A percentile compares a stretch with the other conserved stretches of the same genome.
Evolutionary conservation across 129 eudicot genomes (phyloP).

Genomic region (Flaveria ramosissima): DNA sequence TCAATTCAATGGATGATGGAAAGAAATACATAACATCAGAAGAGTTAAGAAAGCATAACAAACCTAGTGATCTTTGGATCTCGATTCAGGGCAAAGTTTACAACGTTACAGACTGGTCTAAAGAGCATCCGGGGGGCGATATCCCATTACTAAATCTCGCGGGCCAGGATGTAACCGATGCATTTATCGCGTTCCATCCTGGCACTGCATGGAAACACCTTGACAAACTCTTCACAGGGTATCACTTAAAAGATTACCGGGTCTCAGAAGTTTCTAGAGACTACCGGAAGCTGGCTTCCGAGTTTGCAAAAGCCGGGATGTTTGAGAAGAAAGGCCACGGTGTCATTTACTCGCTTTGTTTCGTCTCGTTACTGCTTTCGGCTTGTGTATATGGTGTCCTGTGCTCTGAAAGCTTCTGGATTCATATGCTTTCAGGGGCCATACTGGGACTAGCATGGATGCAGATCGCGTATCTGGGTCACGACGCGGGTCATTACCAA

Average conservation of each 20-base stretch:
- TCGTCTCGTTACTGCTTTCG: constrained; percentile 49
- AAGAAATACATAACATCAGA: constrained; percentile 75
- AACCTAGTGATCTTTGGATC: constrained; percentile 73
- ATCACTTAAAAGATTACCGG: constrained; percentile 55
- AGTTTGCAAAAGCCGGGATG: constrained; percentile 67
- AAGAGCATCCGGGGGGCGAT: constrained; percentile 90
- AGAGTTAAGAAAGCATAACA: constrained; percentile 68
- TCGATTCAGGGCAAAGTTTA: constrained; percentile 86
- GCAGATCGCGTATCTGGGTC: constrained; percentile 80
- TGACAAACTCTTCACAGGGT: constrained; percentile 71
- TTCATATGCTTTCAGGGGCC: constrained; percentile 65
- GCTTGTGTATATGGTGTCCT: constrained; percentile 63
- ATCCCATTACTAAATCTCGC: constrained; percentile 57
- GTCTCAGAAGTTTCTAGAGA: constrained; percentile 81
- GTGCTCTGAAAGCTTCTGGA: constrained; percentile 36
- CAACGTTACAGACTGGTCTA: constrained; percentile 82
- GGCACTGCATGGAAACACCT: constrained; percentile 78
- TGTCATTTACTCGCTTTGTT: constrained; percentile 54
- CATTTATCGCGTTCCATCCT: constrained; percentile 93
- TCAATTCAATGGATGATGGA: constrained; percentile 42
- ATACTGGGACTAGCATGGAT: constrained; percentile 84
- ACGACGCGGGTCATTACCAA: constrained; percentile 89
- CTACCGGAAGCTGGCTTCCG: constrained; percentile 63
- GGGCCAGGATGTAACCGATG: constrained; percentile 91
- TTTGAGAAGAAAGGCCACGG: constrained; percentile 88